These are phyloP conservation scores for Claviceps sp. DNA, from an alignment of 2,329 filamentous ascomycete genomes.

Conservation along the genomic window DNA sequence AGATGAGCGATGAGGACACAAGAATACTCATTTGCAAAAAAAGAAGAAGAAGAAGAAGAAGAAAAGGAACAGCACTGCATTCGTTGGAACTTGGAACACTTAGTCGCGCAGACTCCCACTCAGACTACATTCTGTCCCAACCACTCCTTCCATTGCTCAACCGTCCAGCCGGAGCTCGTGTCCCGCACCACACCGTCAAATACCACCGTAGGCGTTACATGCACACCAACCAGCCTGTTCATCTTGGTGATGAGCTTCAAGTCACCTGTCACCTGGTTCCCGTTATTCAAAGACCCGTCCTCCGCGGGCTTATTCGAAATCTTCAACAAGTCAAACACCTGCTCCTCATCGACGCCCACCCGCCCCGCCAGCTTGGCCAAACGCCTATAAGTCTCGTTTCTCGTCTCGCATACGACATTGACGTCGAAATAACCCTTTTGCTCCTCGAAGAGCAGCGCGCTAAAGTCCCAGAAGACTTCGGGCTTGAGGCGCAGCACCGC, in stretches of 20 bases:
- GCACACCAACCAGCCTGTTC: slow-evolving; percentile 64
- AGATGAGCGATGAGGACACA: not conserved
- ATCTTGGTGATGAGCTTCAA: slow-evolving; percentile 75
- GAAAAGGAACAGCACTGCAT: not conserved
- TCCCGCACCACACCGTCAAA: slow-evolving; percentile 77
- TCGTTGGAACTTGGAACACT: not conserved
- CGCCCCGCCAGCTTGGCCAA: slow-evolving; percentile 59
- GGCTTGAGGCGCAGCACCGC: slow-evolving; percentile 63
- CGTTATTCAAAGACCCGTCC: slow-evolving; percentile 59
- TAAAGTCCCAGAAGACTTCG: slow-evolving; percentile 69
- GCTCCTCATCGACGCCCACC: slow-evolving; percentile 56
- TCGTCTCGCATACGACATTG: slow-evolving; percentile 66
- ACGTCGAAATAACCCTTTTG: slow-evolving; percentile 78
- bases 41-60: not conserved
- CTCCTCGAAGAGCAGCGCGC: slow-evolving; percentile 46
- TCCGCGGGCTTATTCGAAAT: slow-evolving; percentile 53
- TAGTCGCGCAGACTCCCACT: not conserved
- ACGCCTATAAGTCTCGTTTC: slow-evolving; percentile 72
- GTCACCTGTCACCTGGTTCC: slow-evolving; percentile 75
- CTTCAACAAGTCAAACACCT: slow-evolving; percentile 54
- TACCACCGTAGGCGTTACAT: slow-evolving; percentile 82
- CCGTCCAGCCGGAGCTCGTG: slow-evolving; percentile 66
- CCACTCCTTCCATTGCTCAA: slow-evolving; percentile 78
- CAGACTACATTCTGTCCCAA: slow-evolving; percentile 41
- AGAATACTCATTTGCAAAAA: not conserved